phyloP scores from a whole-genome alignment of 2,329 filamentous ascomycete genomes.

The Aspergillus tanneri region DNA sequence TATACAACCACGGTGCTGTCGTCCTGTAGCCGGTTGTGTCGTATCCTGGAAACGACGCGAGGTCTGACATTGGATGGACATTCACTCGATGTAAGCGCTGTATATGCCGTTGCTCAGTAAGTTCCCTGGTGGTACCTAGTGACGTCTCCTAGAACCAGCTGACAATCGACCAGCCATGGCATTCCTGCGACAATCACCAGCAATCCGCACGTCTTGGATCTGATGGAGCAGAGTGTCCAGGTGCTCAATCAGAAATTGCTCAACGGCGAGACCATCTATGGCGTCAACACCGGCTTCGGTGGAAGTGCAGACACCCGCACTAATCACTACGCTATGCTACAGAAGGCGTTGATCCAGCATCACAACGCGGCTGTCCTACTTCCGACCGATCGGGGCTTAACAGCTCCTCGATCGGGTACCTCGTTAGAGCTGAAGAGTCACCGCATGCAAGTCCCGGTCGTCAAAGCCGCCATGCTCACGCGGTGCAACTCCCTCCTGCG shows the following conservation, averaged over 20 bases:
- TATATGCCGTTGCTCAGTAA: conserved; percentile 13
- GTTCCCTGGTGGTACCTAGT: neutral
- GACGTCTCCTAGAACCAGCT: too few species aligned
- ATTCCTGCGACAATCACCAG: neutral
- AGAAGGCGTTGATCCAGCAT: conserved; percentile 42
- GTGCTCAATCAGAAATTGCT: conserved; percentile 13
- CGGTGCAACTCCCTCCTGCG: conserved; percentile 56
- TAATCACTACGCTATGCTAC: conserved; percentile 47
- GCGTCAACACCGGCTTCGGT: conserved; percentile 67
- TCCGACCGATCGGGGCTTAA: conserved; percentile 16
- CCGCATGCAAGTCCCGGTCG: conserved; percentile 52
- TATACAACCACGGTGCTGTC: too few species aligned
- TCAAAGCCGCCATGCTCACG: conserved; percentile 55
- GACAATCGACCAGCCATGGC: too few species aligned
- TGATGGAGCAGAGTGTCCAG: conserved; percentile 17
- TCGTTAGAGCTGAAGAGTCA: too few species aligned
- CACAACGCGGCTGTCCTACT: conserved; percentile 51
- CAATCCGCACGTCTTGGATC: neutral
- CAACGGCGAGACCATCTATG: conserved; percentile 29
- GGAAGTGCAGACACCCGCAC: conserved; percentile 64
- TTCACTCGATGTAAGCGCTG: conserved; percentile 9
- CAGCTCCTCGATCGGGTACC: conserved; percentile 8
- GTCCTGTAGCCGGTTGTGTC: too few species aligned
- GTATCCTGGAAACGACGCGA: too few species aligned
- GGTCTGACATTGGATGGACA: too few species aligned